Base-by-base conservation (phyloP, 805 yeast species). In the Wickerhamomyces hampshirensis region DNA sequence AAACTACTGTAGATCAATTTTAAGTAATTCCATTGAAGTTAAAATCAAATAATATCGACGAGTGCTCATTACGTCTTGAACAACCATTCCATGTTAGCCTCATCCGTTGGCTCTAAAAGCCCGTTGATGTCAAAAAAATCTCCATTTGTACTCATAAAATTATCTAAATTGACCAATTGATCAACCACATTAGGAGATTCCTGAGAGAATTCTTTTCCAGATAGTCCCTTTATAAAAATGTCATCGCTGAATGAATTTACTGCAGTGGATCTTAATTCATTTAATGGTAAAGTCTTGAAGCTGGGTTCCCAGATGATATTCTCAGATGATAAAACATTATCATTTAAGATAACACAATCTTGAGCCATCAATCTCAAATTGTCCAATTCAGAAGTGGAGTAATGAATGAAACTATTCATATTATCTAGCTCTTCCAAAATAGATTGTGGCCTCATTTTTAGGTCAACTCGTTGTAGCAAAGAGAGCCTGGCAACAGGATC, bases 261-360 rank as follows among this genome's bases (percentile, higher is more conserved):
- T n/a, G n/a, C n/a, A n/a, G n/a, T n/a, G n/a, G 10, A 7, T 21
- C 24, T 21, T 21, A 37, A 26, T 29, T 28, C 38, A 18, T 26
- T 26, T n/a, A 31, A 9, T 21, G 39, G 37, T 14, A 40, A n/a
- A 4, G 38, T 26, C 34, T 37, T 40, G 38, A 44, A 44, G 14
- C 48, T 44, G 24, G 42, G 50, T 18, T 48, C 50, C 56, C 55
- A 51, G 9, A 53, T 46, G 19, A 46, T n/a, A 16, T 34, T 28
- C 3, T 45, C 47, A 9, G 39, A 26, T 7, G 47, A 32, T n/a
- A 45, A 35, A 3, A 33, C 35, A 2, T 24, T 24, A 26, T 49
- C 53, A 1, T 35, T 26, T n/a, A 52, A 32, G 1, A 54, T 41
- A 3, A 18, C 16, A 23, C 39, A 37, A 0, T 28, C 19, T 14